A percentile compares a stretch with the other conserved stretches of the same genome.
Evolutionary conservation across 345 rosid genomes (phyloP).

Genomic region (Hibiscus mutabilis): DNA sequence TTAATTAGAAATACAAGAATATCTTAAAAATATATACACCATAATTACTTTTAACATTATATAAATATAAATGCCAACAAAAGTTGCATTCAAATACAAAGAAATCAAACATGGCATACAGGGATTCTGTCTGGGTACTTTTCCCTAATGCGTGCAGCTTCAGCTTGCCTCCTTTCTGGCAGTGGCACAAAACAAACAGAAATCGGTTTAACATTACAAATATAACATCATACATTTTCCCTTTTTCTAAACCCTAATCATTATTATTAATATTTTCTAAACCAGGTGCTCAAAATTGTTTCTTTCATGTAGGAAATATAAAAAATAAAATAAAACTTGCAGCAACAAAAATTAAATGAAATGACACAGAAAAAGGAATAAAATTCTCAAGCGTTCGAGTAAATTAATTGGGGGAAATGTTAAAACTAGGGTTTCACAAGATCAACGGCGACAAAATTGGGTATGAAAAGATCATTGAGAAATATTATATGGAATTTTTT

Average conservation of each 20-base stretch:
- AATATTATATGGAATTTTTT: no score
- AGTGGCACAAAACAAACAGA: slow-evolving; percentile 6
- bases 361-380: background rate
- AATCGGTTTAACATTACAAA: background rate
- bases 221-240: background rate
- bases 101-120: slow-evolving; percentile 28
- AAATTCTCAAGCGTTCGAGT: background rate
- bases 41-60: background rate
- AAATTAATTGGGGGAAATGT: background rate
- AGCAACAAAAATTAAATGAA: background rate
- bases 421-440: slow-evolving; percentile 1
- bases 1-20: background rate
- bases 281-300: background rate
- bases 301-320: background rate
- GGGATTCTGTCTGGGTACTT: slow-evolving; percentile 97
- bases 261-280: background rate
- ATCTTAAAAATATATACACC: background rate
- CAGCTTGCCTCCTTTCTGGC: slow-evolving; percentile 93
- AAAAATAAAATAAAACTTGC: background rate
- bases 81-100: no score
- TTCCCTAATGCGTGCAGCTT: slow-evolving; percentile 86
- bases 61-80: no score
- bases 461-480: no score
- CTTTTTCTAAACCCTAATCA: background rate
- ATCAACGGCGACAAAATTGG: no score